These are phyloP conservation scores for Lichtheimia corymbifera DNA, from an alignment of 371 early-diverging fungal species.

Conservation along the genomic window DNA sequence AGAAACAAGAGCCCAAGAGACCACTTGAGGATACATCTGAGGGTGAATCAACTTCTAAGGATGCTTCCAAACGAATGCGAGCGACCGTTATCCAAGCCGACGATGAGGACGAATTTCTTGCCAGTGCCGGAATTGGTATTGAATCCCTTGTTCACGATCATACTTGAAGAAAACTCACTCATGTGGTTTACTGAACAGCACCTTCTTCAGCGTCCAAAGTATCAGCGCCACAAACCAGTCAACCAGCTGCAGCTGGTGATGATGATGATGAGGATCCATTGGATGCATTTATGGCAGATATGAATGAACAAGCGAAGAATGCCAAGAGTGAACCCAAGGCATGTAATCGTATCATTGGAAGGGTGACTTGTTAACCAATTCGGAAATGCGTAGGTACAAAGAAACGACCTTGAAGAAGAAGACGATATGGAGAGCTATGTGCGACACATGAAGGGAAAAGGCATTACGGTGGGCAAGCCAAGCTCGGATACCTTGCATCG, in stretches of 20 bases:
- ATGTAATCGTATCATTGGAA: constrained; percentile 11
- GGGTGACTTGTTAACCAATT: background rate
- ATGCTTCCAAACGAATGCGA: constrained; percentile 13
- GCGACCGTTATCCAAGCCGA: constrained; percentile 17
- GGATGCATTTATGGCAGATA: constrained; percentile 89
- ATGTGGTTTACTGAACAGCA: background rate
- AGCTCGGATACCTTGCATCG: background rate
- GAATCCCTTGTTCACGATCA: constrained; percentile 3
- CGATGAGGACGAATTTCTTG: constrained; percentile 24
- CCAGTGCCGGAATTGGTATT: constrained; percentile 28
- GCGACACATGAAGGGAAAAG: constrained; percentile 76
- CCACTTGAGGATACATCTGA: constrained; percentile 5
- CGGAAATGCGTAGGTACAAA: constrained; percentile 22
- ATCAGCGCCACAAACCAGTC: constrained; percentile 2
- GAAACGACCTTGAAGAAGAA: constrained; percentile 80
- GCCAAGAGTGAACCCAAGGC: constrained; percentile 51
- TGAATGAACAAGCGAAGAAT: constrained; percentile 61
- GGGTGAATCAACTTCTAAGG: constrained; percentile 2
- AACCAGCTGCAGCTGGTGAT: constrained; percentile 10
- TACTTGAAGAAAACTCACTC: background rate
- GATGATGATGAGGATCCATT: constrained; percentile 80
- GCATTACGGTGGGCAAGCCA: constrained; percentile 64
- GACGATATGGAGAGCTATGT: constrained; percentile 81
- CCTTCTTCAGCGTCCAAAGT: constrained; percentile 5
- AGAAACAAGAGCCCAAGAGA: constrained; percentile 4